These are phyloP conservation scores for Gaertneriomyces sp. DNA, from an alignment of 192 early-diverging fungal genomes.

Conservation along the genomic window DNA sequence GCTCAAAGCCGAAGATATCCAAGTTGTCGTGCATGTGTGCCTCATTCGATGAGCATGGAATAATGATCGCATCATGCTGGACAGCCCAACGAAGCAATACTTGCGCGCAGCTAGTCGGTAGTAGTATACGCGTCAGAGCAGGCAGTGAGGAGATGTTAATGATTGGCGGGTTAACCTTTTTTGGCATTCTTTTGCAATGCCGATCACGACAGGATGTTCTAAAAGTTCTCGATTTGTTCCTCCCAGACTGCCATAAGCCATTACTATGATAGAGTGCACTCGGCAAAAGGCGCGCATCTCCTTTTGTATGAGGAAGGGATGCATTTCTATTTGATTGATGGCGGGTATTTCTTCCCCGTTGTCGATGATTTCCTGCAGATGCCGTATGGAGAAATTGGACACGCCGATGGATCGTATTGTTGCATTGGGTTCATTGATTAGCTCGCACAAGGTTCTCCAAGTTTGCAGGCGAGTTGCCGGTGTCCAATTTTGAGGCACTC, in stretches of 20 bases:
- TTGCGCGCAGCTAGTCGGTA: slow-evolving; percentile 45
- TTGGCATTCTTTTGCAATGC: slow-evolving; percentile 7
- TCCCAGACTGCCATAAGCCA: slow-evolving; percentile 65
- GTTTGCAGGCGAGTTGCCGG: slow-evolving; percentile 46
- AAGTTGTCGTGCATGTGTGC: slow-evolving; percentile 55
- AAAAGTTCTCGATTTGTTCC: neutral
- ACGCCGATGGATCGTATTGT: slow-evolving; percentile 61
- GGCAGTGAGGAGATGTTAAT: neutral
- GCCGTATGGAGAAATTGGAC: slow-evolving; percentile 55
- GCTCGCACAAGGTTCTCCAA: slow-evolving; percentile 73
- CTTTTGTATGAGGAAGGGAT: slow-evolving; percentile 66
- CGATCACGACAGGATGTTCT: slow-evolving; percentile 11
- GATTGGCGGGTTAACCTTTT: neutral
- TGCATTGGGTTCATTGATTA: slow-evolving; percentile 63
- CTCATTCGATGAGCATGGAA: slow-evolving; percentile 57
- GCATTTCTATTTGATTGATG: slow-evolving; percentile 81
- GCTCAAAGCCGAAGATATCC: slow-evolving; percentile 54
- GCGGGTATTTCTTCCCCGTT: slow-evolving; percentile 68
- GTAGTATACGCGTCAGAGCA: neutral
- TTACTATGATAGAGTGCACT: slow-evolving; percentile 64
- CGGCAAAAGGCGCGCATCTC: slow-evolving; percentile 74
- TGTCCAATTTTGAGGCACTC: slow-evolving; percentile 16
- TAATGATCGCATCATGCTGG: slow-evolving; percentile 51
- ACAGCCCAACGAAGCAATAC: slow-evolving; percentile 59
- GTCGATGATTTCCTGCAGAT: slow-evolving; percentile 60